A percentile compares a stretch with the other conserved stretches of the same genome.
These are phyloP conservation scores for Linanthus parryae DNA, from an alignment of 148 eudicot species.

Conservation along the genomic window DNA sequence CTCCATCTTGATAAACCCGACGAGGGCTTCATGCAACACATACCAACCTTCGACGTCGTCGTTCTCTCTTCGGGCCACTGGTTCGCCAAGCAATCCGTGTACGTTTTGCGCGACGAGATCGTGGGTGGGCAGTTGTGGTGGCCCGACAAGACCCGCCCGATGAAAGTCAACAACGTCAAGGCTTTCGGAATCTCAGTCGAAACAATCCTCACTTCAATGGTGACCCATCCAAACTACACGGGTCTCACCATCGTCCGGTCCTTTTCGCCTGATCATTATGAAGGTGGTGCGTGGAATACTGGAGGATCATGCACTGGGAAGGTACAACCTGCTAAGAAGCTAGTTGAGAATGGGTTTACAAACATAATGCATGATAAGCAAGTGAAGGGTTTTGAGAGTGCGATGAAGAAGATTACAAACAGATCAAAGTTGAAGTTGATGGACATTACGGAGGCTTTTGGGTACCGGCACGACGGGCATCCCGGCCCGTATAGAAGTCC, in stretches of 20 bases:
- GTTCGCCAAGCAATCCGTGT: conserved; percentile 87
- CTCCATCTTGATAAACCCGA: conserved; percentile 88
- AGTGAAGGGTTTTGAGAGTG: conserved; percentile 51
- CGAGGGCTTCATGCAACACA: conserved; percentile 52
- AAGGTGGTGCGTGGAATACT: conserved; percentile 93
- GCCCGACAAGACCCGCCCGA: conserved; percentile 36
- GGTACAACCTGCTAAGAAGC: conserved; percentile 52
- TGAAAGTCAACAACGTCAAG: conserved; percentile 57
- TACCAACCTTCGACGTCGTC: conserved; percentile 56
- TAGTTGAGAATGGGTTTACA: conserved; percentile 69
- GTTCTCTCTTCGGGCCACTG: conserved; percentile 97
- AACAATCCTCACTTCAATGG: conserved; percentile 61
- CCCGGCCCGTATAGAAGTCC: conserved; percentile 82
- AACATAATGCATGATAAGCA: conserved; percentile 80
- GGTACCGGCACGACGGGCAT: conserved; percentile 90
- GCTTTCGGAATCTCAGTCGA: conserved; percentile 87
- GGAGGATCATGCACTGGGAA: conserved; percentile 97
- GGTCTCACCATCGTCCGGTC: conserved; percentile 76
- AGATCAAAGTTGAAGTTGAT: conserved; percentile 51
- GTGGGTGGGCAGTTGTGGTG: conserved; percentile 92
- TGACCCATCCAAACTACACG: conserved; percentile 53
- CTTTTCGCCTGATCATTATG: conserved; percentile 91
- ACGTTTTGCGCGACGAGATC: conserved; percentile 69
- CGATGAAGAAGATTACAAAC: conserved; percentile 44
- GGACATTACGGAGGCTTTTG: conserved; percentile 78